Base-by-base conservation (phyloP, 257 asterid species). In the Salvia splendens region DNA sequence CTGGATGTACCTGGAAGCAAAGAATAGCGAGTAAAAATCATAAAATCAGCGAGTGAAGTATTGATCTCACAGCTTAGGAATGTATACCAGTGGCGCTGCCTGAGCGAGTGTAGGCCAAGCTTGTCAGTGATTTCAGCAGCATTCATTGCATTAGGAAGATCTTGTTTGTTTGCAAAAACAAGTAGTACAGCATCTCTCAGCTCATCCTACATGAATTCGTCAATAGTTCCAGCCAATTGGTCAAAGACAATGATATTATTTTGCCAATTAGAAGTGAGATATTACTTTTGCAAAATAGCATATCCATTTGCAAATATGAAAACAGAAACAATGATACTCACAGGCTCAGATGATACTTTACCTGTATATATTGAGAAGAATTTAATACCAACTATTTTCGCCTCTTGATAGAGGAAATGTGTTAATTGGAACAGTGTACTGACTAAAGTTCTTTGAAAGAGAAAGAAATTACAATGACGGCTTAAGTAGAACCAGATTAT, bases 121-220 rank as follows among this genome's bases (percentile, higher is more conserved):
- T 92, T 89, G 80, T 92, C 95, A 61, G 96, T 92, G 67, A 92
- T 92, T 78, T 92, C 98, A 70, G 98, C 95, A 81, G 96, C 96
- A 74, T 87, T 87, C 98, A 89, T 89, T 69, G 98, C 98, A 83
- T 89, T 92, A 24, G 98, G 98, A 71, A 92, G 98, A 92, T 92
- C 96, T 77, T 92, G 98, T 73, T 89, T 91, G 92, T 89, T 92
- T 28, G 98, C 98, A 79, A 89, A 92, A 36, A 92, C 96, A 65
- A 92, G 98, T 56, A 91, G 57, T 55, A 91, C 96, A 8, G 96
- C 95, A 82, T 91, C 95, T 46, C 95, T 84, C 70, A 92, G 87
- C 87, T 92, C 96, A 66, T 92, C 96, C 95, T 92, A 81, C 48
- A 79, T 15, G 63, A 73, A 56, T 38, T 7, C 60, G 45, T 20